phyloP scores from a whole-genome alignment of 176 grass and related monocot species.

The Rhynchospora breviuscula region DNA sequence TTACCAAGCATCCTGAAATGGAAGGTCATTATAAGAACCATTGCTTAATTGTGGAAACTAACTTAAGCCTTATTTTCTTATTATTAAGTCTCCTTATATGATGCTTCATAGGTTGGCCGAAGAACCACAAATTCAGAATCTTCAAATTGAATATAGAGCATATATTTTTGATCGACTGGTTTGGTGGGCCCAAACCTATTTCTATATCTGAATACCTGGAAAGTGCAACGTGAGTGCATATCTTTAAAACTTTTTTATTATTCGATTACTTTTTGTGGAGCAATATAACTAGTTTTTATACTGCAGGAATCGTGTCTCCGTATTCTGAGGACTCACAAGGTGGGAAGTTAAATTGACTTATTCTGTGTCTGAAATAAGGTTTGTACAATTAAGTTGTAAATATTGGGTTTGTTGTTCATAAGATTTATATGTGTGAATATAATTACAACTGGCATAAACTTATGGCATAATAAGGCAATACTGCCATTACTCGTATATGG shows the following conservation, averaged over 20 bases:
- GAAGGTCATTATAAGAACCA: slow-evolving; percentile 40
- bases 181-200: slow-evolving; percentile 83
- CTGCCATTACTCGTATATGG: not conserved
- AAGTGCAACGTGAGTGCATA: slow-evolving; percentile 38
- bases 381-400: slow-evolving; percentile 2
- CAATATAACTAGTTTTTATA: not conserved
- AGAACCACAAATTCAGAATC: slow-evolving; percentile 66
- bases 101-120: slow-evolving; percentile 63
- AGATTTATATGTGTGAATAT: not conserved
- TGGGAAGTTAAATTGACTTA: not conserved
- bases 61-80: not conserved
- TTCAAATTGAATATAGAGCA: slow-evolving; percentile 77
- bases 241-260: not conserved
- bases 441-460: not conserved
- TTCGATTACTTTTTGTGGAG: not conserved
- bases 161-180: slow-evolving; percentile 95
- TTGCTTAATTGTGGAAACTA: not conserved
- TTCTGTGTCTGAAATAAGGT: not conserved
- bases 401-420: not conserved
- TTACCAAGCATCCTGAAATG: slow-evolving; percentile 90
- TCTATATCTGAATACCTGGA: slow-evolving; percentile 61
- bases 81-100: slow-evolving; percentile 19
- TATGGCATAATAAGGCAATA: not conserved
- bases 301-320: not conserved
- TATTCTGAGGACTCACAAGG: not conserved